Evolutionary conservation across 1,284 basidiomycete species (phyloP), one percentile per base, ranked within the genome.

Genomic region (Retiboletus fuscus): DNA sequence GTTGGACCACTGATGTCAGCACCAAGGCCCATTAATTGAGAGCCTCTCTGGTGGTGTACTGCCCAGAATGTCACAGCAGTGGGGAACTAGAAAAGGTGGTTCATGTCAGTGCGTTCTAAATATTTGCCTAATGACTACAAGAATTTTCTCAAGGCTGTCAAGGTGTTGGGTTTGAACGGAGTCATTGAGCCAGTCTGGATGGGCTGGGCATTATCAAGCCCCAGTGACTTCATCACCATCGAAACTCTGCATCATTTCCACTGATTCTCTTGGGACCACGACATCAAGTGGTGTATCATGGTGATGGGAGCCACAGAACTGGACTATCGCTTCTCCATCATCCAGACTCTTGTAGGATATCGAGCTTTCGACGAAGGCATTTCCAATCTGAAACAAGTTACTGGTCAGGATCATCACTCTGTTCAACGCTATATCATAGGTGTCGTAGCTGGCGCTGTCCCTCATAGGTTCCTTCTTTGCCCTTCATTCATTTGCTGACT

Each of bases 141-240:
- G 62, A 61, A 64, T 8, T 69, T 58, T 20, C 41, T 71, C 24
- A 63, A 60, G 46, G 64, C 41, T 24, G 24, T 41, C 7, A 65
- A 66, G 43, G 68, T 68, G n/a, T 51, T 69, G 15, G 30, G 28
- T 13, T 46, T 69, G 22, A 73, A 73, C 46, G 64, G 70, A 20
- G 58, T 73, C 18, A n/a, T 41, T 15, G 16, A 72, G 13, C 71
- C 71, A 10, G 69, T 73, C 24, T 73, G 71, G 71, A 43, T 55
- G 20, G 64, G 67, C 30, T 73, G 72, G 72, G 24, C 26, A 8
- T 24, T 72, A 43, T 57, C 65, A 11, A 41, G 58, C 12, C 72
- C 71, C 18, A 55, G 55, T 12, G 20, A 58, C 20, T 73, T 73
- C 26, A 43, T 70, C 2, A 57, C 51, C 7, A 46, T 51, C 12